phyloP scores from a whole-genome alignment of 768 basidiomycete species.

The Suillus clintonianus region DNA sequence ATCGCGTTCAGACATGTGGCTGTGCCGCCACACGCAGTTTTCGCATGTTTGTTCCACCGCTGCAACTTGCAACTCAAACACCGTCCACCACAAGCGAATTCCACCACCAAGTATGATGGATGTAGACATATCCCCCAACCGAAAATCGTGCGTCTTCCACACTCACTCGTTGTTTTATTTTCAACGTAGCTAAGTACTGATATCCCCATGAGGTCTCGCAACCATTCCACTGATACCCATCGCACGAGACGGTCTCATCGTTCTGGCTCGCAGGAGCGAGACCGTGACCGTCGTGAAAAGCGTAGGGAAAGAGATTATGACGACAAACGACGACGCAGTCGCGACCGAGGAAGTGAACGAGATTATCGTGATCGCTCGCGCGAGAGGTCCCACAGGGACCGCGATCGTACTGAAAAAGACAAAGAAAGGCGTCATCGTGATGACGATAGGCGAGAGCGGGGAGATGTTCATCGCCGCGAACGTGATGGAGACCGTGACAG shows the following conservation, averaged over 20 bases:
- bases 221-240: constrained; percentile 76
- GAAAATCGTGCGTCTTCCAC: constrained; percentile 54
- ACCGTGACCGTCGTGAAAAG: constrained; percentile 52
- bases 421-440: constrained; percentile 48
- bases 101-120: constrained; percentile 61
- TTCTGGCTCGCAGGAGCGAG: constrained; percentile 64
- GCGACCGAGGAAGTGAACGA: constrained; percentile 55
- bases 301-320: constrained; percentile 56
- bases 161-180: background rate
- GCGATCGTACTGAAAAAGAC: constrained; percentile 31
- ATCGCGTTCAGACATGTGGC: constrained; percentile 24
- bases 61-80: constrained; percentile 6
- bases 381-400: constrained; percentile 47
- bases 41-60: constrained; percentile 30
- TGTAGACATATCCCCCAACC: constrained; percentile 59
- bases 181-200: background rate
- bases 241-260: constrained; percentile 72
- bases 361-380: constrained; percentile 54
- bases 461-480: constrained; percentile 56
- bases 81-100: constrained; percentile 22
- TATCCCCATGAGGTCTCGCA: constrained; percentile 53
- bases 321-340: constrained; percentile 63
- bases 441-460: constrained; percentile 47
- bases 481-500: constrained; percentile 55
- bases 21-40: constrained; percentile 30